A percentile compares a stretch with the other conserved stretches of the same genome.
These are phyloP conservation scores for Globisporangium paddicum DNA, from an alignment of 352 stramenopile genomes.

Conservation along the genomic window DNA sequence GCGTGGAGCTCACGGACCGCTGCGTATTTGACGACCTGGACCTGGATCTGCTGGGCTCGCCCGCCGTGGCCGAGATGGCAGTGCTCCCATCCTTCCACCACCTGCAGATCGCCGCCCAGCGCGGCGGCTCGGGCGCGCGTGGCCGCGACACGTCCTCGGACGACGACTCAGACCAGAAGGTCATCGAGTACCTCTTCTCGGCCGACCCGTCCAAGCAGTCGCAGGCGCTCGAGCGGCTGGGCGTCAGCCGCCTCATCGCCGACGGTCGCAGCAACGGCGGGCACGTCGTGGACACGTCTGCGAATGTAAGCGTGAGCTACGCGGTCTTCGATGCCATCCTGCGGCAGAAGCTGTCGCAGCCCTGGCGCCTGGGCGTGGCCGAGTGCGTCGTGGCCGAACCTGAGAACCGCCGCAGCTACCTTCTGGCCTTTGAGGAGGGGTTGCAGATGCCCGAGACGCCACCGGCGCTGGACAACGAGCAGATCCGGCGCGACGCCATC, in stretches of 20 bases:
- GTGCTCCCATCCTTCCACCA: slow-evolving; percentile 17
- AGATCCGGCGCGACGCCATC: slow-evolving; percentile 22
- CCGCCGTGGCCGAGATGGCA: slow-evolving; percentile 17
- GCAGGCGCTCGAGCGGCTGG: slow-evolving; percentile 20
- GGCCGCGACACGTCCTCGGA: slow-evolving; percentile 15
- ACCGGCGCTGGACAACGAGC: slow-evolving; percentile 14
- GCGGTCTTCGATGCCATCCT: slow-evolving; percentile 18
- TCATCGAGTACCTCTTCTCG: slow-evolving; percentile 33
- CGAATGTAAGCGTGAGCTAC: slow-evolving; percentile 10
- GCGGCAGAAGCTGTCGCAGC: slow-evolving; percentile 8
- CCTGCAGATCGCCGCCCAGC: slow-evolving; percentile 13
- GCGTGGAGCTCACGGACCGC: slow-evolving; percentile 15
- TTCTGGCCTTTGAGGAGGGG: slow-evolving; percentile 29
- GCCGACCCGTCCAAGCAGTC: slow-evolving; percentile 22
- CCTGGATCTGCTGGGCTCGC: slow-evolving; percentile 19
- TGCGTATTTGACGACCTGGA: slow-evolving; percentile 32
- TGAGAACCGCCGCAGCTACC: slow-evolving; percentile 19
- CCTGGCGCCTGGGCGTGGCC: slow-evolving; percentile 12
- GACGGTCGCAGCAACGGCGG: background rate
- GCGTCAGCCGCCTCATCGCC: slow-evolving; percentile 10
- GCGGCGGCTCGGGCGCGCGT: slow-evolving; percentile 2
- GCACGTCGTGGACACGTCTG: background rate
- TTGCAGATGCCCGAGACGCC: slow-evolving; percentile 23
- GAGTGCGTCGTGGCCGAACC: slow-evolving; percentile 21
- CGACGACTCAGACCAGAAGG: slow-evolving; percentile 18